Conservation (phyloP, 1,284 basidiomycete genomes). For the Wallemia hederae region DNA sequence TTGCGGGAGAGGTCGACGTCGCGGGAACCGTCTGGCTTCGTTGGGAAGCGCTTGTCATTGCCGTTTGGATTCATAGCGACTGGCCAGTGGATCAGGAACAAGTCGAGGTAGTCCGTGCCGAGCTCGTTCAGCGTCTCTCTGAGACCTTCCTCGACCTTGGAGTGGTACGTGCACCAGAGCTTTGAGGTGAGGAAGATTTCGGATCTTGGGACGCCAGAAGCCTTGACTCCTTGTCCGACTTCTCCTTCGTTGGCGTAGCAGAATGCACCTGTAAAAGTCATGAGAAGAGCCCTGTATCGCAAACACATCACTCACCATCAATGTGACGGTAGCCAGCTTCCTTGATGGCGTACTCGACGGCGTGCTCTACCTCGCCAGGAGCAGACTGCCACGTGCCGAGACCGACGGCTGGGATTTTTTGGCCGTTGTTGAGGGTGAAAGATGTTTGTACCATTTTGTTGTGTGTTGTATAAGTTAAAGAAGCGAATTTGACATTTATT, state of each 20-base stretch:
- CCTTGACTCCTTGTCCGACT: slow-evolving; percentile 51
- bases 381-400: slow-evolving; percentile 55
- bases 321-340: slow-evolving; percentile 45
- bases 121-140: slow-evolving; percentile 40
- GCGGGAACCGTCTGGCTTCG: slow-evolving; percentile 33
- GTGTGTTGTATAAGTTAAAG: background rate
- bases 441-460: background rate
- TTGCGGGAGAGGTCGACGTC: slow-evolving; percentile 25
- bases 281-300: background rate
- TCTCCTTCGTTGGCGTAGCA: slow-evolving; percentile 47
- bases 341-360: slow-evolving; percentile 42
- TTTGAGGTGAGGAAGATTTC: slow-evolving; percentile 63
- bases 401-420: slow-evolving; percentile 36
- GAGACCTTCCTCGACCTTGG: slow-evolving; percentile 26
- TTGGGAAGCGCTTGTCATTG: slow-evolving; percentile 38
- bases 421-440: slow-evolving; percentile 33
- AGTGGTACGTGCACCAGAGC: slow-evolving; percentile 7
- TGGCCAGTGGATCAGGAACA: slow-evolving; percentile 62
- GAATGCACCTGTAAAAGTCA: slow-evolving; percentile 21
- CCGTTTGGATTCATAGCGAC: slow-evolving; percentile 42
- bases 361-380: slow-evolving; percentile 42
- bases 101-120: slow-evolving; percentile 46
- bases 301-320: slow-evolving; percentile 32
- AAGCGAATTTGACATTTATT: background rate
- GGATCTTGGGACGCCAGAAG: slow-evolving; percentile 40